phyloP scores from a whole-genome alignment of 768 basidiomycete species.

The Termitomyces sp. region DNA sequence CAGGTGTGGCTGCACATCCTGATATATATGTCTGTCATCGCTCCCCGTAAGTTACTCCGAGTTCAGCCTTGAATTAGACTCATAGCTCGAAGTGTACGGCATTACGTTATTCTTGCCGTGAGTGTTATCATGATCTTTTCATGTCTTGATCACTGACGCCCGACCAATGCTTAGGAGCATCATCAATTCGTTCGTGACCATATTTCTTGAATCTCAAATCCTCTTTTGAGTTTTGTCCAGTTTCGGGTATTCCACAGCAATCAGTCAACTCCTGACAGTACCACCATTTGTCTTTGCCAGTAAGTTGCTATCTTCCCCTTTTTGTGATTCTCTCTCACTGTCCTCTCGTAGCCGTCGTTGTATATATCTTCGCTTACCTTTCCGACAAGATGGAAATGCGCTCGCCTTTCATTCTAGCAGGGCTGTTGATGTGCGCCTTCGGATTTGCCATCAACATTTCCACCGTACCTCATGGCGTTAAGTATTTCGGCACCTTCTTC shows the following conservation, averaged over 20 bases:
- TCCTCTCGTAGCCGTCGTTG: neutral
- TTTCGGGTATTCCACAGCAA: conserved; percentile 54
- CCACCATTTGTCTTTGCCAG: conserved; percentile 66
- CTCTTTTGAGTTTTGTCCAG: conserved; percentile 24
- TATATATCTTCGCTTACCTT: conserved; percentile 49
- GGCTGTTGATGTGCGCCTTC: conserved; percentile 45
- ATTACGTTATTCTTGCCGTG: conserved; percentile 71
- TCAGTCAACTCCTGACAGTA: conserved; percentile 64
- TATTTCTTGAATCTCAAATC: neutral
- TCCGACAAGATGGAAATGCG: conserved; percentile 57
- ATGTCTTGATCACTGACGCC: neutral
- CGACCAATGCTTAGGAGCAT: conserved; percentile 42
- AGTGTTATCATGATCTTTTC: conserved; percentile 21
- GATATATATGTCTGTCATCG: conserved; percentile 55
- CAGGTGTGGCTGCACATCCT: conserved; percentile 59
- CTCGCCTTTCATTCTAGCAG: conserved; percentile 54
- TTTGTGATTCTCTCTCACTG: neutral
- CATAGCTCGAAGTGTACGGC: conserved; percentile 49
- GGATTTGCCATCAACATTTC: conserved; percentile 68
- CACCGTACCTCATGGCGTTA: conserved; percentile 43
- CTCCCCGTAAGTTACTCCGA: conserved; percentile 45
- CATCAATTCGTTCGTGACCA: conserved; percentile 41
- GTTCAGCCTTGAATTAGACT: neutral
- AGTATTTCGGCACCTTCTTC: conserved; percentile 75
- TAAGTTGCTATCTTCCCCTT: conserved; percentile 25